Evolutionary conservation across 2,329 filamentous ascomycete species (phyloP).

Genomic region (Sarocladiaceae sp.): DNA sequence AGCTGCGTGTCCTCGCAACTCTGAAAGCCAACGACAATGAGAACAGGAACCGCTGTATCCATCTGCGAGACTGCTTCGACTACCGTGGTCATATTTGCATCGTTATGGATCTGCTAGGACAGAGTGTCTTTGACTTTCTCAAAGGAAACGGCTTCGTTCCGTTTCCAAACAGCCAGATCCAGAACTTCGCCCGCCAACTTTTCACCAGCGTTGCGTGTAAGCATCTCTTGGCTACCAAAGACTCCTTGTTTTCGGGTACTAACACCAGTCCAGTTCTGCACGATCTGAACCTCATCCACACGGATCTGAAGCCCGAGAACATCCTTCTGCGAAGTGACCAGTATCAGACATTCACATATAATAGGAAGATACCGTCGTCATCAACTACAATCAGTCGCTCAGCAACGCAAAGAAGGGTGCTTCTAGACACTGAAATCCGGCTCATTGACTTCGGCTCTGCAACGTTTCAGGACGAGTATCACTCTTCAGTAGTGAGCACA

Average conservation of each 20-base stretch:
- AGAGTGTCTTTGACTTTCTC: conserved; percentile 97
- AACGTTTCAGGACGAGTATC: conserved; percentile 67
- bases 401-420: conserved; percentile 56
- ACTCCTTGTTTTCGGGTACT: conserved; percentile 10
- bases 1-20: conserved; percentile 86
- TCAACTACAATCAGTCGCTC: conserved; percentile 53
- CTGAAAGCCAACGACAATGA: conserved; percentile 84
- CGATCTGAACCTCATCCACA: conserved; percentile 95
- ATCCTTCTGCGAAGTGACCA: conserved; percentile 59
- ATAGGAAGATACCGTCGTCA: conserved; percentile 62
- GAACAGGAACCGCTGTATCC: conserved; percentile 95
- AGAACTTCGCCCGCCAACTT: conserved; percentile 89
- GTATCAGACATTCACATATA: conserved; percentile 67
- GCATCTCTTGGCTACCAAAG: conserved; percentile 28
- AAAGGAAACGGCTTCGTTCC: conserved; percentile 94
- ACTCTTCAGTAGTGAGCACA: conserved; percentile 65
- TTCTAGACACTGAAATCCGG: conserved; percentile 63
- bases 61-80: conserved; percentile 94
- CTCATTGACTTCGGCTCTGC: conserved; percentile 67
- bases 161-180: conserved; percentile 97
- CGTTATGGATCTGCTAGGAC: conserved; percentile 71
- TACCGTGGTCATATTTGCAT: conserved; percentile 95
- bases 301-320: conserved; percentile 66
- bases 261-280: conserved; percentile 63
- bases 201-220: conserved; percentile 97